Evolutionary conservation across 495 filamentous ascomycete species (phyloP).

Genomic region (Annulohypoxylon nitens): DNA sequence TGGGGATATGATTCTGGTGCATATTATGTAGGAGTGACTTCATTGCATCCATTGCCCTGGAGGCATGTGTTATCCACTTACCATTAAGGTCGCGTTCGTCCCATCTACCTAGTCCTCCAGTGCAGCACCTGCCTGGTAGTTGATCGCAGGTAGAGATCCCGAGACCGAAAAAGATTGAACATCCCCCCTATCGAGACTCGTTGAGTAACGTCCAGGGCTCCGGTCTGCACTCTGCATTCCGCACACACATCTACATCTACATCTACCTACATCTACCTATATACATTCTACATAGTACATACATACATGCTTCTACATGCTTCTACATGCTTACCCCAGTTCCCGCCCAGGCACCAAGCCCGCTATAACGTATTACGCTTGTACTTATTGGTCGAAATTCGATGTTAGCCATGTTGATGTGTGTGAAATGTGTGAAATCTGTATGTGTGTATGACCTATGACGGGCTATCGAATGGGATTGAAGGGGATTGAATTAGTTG

Average conservation of each 20-base stretch:
- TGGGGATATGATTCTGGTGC: not conserved
- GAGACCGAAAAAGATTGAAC: slow-evolving; percentile 17
- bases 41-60: not conserved
- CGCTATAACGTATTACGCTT: slow-evolving; percentile 16
- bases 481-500: not conserved
- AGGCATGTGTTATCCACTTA: not conserved
- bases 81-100: slow-evolving; percentile 1
- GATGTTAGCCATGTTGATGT: slow-evolving; percentile 2
- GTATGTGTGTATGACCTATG: slow-evolving; percentile 17
- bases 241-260: not conserved
- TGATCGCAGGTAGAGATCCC: slow-evolving; percentile 21
- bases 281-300: not conserved
- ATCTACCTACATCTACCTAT: not conserved
- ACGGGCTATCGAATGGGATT: not conserved
- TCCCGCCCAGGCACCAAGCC: slow-evolving; percentile 27
- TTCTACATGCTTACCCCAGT: slow-evolving; percentile 30
- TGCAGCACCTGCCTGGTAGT: too few species aligned
- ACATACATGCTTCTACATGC: slow-evolving; percentile 12
- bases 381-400: slow-evolving; percentile 14
- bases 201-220: slow-evolving; percentile 9
- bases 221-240: too few species aligned
- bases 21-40: not conserved
- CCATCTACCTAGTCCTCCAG: too few species aligned
- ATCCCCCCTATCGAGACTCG: slow-evolving; percentile 32
- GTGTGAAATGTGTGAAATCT: not conserved